A percentile compares a stretch with the other conserved stretches of the same genome.
phyloP scores from a whole-genome alignment of 495 filamentous ascomycete species.

The Hyaloscypha bicolor region DNA sequence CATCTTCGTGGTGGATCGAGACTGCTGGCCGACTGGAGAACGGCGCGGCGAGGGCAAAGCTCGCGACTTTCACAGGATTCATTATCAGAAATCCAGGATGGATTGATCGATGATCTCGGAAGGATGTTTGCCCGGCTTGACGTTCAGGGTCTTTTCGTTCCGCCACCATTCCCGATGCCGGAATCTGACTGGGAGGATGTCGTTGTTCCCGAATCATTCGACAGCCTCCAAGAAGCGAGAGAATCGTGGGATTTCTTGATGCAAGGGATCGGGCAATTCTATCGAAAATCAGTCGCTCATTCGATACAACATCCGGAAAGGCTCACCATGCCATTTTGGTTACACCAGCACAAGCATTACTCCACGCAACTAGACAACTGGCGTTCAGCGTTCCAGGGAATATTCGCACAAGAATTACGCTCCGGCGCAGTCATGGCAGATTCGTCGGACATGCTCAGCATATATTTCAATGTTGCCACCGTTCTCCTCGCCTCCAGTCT shows the following conservation, averaged over 20 bases:
- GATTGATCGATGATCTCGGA: conserved; percentile 32
- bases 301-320: conserved; percentile 28
- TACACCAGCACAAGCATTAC: conserved; percentile 33
- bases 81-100: conserved; percentile 34
- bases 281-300: conserved; percentile 31
- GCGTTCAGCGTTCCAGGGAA: conserved; percentile 27
- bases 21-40: conserved; percentile 34
- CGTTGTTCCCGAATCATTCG: conserved; percentile 25
- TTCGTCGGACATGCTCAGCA: conserved; percentile 29
- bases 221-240: conserved; percentile 30
- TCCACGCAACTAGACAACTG: conserved; percentile 31
- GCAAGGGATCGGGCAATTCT: conserved; percentile 33
- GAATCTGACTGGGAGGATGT: conserved; percentile 32
- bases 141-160: conserved; percentile 32
- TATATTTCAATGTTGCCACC: conserved; percentile 34
- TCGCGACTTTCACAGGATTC: conserved; percentile 32
- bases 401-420: conserved; percentile 26
- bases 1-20: conserved; percentile 32
- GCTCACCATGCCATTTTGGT: conserved; percentile 26
- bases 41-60: conserved; percentile 25
- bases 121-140: conserved; percentile 34
- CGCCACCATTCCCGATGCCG: conserved; percentile 33
- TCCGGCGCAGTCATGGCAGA: conserved; percentile 19
- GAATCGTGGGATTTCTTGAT: conserved; percentile 33
- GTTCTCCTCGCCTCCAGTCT: conserved; percentile 32